Percentiles rank a stretch among this genome's conserved stretches.
Conservation (phyloP, 306 rosid species). For the Inga laurina region DNA sequence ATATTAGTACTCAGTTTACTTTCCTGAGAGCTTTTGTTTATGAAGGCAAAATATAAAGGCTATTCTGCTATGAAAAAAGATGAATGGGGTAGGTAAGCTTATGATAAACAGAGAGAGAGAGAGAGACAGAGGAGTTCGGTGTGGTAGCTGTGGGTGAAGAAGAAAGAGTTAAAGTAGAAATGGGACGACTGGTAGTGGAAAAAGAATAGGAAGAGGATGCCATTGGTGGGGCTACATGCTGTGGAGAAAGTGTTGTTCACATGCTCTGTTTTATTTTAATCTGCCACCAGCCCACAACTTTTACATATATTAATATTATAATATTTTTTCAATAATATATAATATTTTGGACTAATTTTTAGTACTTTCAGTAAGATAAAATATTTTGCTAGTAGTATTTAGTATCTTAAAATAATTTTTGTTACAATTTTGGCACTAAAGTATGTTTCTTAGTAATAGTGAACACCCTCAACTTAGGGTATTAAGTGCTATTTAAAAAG, state of each 20-base stretch:
- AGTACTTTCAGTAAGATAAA: no score
- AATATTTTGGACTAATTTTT: no score
- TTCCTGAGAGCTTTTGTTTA: neutral
- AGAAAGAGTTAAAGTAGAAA: slow-evolving; percentile 5
- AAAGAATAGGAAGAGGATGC: slow-evolving; percentile 20
- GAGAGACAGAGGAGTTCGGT: slow-evolving; percentile 11
- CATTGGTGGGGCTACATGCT: slow-evolving; percentile 33
- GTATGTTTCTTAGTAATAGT: no score
- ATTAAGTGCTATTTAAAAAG: no score
- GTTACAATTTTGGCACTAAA: no score
- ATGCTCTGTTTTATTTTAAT: slow-evolving; percentile 17
- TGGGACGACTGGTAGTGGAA: slow-evolving; percentile 32
- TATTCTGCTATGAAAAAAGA: neutral
- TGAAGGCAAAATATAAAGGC: neutral
- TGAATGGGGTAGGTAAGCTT: slow-evolving; percentile 29
- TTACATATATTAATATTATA: no score
- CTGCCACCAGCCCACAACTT: neutral
- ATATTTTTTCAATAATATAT: no score
- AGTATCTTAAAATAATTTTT: no score
- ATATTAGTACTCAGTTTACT: neutral
- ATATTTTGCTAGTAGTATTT: no score
- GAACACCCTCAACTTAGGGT: no score
- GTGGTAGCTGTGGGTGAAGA: slow-evolving; percentile 33
- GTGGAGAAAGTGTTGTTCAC: slow-evolving; percentile 40
- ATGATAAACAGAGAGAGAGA: neutral